These are phyloP conservation scores for Fagus crenata DNA, from an alignment of 306 rosid species.

Conservation along the genomic window DNA sequence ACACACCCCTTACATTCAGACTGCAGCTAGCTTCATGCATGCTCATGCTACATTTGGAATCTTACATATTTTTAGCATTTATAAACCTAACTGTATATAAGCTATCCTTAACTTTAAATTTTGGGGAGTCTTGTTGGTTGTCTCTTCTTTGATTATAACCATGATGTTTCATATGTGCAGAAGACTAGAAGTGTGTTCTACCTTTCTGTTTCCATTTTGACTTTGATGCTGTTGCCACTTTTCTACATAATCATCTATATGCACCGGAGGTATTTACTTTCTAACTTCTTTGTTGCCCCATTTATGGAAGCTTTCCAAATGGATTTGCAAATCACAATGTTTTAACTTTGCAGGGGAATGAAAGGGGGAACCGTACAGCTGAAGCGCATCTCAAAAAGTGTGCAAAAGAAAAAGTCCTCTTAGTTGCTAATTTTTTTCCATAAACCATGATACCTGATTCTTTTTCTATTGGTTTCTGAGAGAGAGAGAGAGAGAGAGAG, in stretches of 20 bases:
- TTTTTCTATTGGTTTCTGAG: neutral
- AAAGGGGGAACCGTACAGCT: constrained; percentile 49
- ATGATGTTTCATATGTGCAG: constrained; percentile 39
- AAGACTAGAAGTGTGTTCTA: constrained; percentile 52
- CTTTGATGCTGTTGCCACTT: constrained; percentile 49
- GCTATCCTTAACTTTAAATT: neutral
- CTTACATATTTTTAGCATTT: neutral
- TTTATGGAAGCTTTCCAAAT: constrained; percentile 15
- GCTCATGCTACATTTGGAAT: constrained; percentile 1
- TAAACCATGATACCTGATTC: constrained; percentile 22
- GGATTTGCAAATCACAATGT: constrained; percentile 3
- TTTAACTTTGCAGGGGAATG: constrained; percentile 55
- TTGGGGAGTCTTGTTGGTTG: neutral
- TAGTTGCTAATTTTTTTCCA: constrained; percentile 26
- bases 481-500: constrained; percentile 16
- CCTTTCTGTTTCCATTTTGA: constrained; percentile 49
- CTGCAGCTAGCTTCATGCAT: neutral
- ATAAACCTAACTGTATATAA: neutral
- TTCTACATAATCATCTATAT: constrained; percentile 61
- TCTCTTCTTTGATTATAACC: constrained; percentile 16
- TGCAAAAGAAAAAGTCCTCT: constrained; percentile 67
- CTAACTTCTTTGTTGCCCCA: constrained; percentile 12
- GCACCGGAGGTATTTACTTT: constrained; percentile 56
- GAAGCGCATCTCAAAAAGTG: constrained; percentile 53
- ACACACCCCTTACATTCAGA: constrained; percentile 7